Percentiles rank a stretch among this genome's conserved stretches.
phyloP scores from a whole-genome alignment of 2,329 filamentous ascomycete genomes.

The Pseudofabraea citricarpa region DNA sequence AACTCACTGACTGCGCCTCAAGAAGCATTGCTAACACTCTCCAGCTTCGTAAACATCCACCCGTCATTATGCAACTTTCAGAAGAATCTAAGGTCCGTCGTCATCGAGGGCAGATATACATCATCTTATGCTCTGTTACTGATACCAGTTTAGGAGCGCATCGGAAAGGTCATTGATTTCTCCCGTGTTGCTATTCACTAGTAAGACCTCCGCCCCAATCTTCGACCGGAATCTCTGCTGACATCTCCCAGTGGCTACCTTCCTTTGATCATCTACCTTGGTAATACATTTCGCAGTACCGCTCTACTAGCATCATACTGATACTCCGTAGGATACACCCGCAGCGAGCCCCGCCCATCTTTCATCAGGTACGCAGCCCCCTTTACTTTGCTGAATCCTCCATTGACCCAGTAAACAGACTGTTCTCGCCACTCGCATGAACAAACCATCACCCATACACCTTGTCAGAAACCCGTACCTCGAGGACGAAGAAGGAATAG shows the following conservation, averaged over 20 bases:
- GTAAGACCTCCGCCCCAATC: constrained; percentile 46
- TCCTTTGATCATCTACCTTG: constrained; percentile 93
- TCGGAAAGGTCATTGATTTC: constrained; percentile 92
- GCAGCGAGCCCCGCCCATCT: constrained; percentile 85
- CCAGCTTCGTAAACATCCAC: constrained; percentile 9
- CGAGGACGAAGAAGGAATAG: too few species aligned
- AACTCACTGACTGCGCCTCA: not conserved
- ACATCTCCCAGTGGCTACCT: constrained; percentile 74
- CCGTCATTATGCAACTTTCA: constrained; percentile 54
- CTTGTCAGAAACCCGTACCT: too few species aligned
- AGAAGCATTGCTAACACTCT: constrained; percentile 6
- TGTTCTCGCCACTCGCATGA: constrained; percentile 62
- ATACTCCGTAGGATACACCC: constrained; percentile 69
- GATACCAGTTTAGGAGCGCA: constrained; percentile 70
- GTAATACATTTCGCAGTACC: constrained; percentile 43
- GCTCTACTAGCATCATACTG: constrained; percentile 1
- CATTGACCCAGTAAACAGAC: constrained; percentile 32
- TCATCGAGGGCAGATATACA: not conserved
- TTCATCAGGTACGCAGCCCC: constrained; percentile 55
- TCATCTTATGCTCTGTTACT: constrained; percentile 9
- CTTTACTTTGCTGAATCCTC: constrained; percentile 44
- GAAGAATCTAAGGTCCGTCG: constrained; percentile 87
- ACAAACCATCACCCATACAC: not conserved
- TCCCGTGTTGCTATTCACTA: constrained; percentile 94
- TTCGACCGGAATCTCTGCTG: constrained; percentile 21